phyloP scores from a whole-genome alignment of 352 stramenopile species.

The Phytophthora lateralis region DNA sequence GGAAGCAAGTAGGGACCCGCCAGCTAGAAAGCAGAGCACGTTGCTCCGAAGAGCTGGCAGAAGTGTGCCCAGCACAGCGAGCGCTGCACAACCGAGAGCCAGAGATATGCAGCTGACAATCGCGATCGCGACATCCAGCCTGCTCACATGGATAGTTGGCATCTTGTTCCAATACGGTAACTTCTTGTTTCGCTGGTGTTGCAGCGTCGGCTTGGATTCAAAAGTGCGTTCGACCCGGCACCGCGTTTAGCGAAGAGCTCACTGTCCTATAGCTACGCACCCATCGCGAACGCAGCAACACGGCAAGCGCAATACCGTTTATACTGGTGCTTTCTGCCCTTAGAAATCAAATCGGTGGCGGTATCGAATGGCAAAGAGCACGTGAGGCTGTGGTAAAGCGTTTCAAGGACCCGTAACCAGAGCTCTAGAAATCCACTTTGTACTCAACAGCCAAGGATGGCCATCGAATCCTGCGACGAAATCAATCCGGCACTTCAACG shows the following conservation, averaged over 20 bases:
- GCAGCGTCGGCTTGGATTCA: background rate
- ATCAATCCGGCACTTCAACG: too few species aligned
- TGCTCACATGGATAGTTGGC: background rate
- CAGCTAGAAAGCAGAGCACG: background rate
- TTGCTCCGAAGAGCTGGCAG: background rate
- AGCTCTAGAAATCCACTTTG: background rate
- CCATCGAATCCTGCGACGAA: too few species aligned
- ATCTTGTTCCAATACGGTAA: background rate
- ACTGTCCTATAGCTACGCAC: background rate
- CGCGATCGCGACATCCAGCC: background rate
- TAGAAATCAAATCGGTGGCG: background rate
- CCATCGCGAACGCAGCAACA: background rate
- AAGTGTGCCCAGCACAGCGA: conserved; percentile 6
- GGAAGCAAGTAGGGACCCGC: background rate
- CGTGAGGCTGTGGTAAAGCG: background rate
- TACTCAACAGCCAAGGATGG: too few species aligned
- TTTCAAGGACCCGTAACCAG: background rate
- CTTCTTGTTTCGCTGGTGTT: background rate
- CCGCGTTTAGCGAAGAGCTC: background rate
- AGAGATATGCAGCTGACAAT: background rate
- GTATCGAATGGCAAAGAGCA: background rate
- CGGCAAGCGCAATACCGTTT: background rate
- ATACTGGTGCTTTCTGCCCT: background rate
- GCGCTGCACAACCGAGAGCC: background rate
- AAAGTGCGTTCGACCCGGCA: background rate